These are phyloP conservation scores for Globisporangium alternatum DNA, from an alignment of 352 stramenopile species.

Conservation along the genomic window DNA sequence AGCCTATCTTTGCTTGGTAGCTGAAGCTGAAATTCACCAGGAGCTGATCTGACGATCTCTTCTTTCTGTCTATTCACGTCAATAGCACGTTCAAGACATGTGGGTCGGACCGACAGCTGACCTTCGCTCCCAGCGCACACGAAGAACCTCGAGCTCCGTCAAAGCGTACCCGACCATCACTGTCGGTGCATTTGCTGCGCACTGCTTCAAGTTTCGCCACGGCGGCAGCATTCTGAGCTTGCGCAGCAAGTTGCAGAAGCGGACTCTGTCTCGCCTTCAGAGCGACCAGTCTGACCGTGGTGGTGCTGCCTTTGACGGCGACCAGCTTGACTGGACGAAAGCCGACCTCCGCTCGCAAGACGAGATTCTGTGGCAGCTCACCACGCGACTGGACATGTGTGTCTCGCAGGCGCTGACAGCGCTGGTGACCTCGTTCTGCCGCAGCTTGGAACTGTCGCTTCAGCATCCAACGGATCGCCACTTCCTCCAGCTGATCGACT, in stretches of 20 bases:
- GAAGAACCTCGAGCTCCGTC: constrained; percentile 56
- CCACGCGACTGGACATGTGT: constrained; percentile 76
- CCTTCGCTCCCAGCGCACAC: constrained; percentile 59
- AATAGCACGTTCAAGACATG: constrained; percentile 78
- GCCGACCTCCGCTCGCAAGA: constrained; percentile 42
- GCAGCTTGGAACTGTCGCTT: constrained; percentile 62
- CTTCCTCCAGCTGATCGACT: constrained; percentile 62
- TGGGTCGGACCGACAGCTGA: constrained; percentile 72
- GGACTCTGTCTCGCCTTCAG: constrained; percentile 41
- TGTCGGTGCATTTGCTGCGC: constrained; percentile 74
- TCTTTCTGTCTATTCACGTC: not conserved
- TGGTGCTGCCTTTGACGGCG: constrained; percentile 11
- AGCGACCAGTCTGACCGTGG: constrained; percentile 40
- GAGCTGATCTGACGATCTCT: not conserved
- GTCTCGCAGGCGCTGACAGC: constrained; percentile 75
- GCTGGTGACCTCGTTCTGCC: constrained; percentile 70
- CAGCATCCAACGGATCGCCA: constrained; percentile 53
- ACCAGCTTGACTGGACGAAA: constrained; percentile 56
- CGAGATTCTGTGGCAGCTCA: constrained; percentile 76
- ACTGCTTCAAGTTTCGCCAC: constrained; percentile 84
- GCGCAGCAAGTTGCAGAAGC: constrained; percentile 55
- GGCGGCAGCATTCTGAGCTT: constrained; percentile 68
- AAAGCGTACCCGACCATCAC: constrained; percentile 72
- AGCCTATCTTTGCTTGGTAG: not conserved
- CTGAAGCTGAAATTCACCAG: not conserved